These are phyloP conservation scores for Ceriops zippeliana DNA, from an alignment of 345 rosid genomes.

Conservation along the genomic window DNA sequence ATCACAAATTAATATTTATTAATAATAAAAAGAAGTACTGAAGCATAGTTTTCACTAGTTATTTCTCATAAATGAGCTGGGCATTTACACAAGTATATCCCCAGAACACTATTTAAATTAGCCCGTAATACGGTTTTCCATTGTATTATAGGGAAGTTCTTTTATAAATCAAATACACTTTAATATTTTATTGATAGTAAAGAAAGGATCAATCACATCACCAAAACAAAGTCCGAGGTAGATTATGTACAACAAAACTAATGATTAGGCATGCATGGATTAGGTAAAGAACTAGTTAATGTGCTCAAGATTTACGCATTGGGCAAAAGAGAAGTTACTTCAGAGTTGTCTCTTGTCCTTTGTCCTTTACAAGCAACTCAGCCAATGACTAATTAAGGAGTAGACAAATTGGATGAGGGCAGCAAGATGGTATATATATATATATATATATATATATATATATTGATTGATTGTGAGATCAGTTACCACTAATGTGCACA, in stretches of 20 bases:
- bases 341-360: conserved; percentile 2
- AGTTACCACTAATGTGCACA: conserved; percentile 21
- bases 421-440: conserved; percentile 29
- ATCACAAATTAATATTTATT: no score
- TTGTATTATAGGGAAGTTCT: no score
- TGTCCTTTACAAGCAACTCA: conserved; percentile 1
- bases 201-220: no score
- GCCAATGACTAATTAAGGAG: conserved; percentile 8
- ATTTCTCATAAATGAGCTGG: no score
- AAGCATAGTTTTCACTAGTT: no score
- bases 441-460: conserved; percentile 9
- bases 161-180: no score
- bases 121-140: no score
- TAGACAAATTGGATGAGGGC: conserved; percentile 25
- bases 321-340: neutral
- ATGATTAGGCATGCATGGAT: neutral
- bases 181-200: no score
- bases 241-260: neutral
- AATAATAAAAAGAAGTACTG: no score
- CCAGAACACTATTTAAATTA: no score
- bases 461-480: conserved; percentile 38
- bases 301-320: neutral
- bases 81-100: no score
- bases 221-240: no score
- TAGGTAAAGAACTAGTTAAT: neutral